Evolutionary conservation across 148 eudicot genomes (phyloP).

Genomic region (Fallopia convolvulus): DNA sequence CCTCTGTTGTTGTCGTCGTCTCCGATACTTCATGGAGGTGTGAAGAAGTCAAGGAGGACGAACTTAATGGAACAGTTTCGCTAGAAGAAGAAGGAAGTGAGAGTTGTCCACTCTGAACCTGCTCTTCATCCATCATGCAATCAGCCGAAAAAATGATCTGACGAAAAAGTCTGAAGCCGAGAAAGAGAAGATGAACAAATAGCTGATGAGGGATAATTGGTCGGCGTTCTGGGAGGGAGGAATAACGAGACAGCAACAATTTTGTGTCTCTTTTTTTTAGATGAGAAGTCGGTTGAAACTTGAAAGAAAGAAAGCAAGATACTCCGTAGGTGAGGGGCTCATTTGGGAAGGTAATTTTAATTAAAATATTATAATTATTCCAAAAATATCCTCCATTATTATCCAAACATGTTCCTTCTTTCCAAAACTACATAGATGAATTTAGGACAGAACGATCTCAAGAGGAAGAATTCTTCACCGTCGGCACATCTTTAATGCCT

Average conservation of each 20-base stretch:
- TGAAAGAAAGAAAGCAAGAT: too few relatives aligned
- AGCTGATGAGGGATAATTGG: neutral
- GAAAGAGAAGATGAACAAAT: neutral
- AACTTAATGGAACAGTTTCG: constrained; percentile 10
- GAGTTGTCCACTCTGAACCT: neutral
- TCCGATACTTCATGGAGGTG: constrained; percentile 13
- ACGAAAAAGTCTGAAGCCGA: neutral
- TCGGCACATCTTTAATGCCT: too few relatives aligned
- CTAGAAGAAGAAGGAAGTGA: neutral
- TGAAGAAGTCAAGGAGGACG: constrained; percentile 17
- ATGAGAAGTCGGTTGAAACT: neutral
- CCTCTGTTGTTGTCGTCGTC: constrained; percentile 20
- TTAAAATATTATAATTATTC: too few relatives aligned
- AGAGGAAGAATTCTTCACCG: too few relatives aligned
- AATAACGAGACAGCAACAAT: neutral
- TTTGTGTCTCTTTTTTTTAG: too few relatives aligned
- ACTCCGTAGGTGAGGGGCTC: too few relatives aligned
- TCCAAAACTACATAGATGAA: too few relatives aligned
- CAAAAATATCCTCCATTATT: too few relatives aligned
- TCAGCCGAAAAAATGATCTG: neutral
- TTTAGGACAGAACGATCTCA: too few relatives aligned
- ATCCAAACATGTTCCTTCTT: too few relatives aligned
- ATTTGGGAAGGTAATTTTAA: too few relatives aligned
- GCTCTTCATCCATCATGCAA: neutral
- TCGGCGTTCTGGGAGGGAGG: neutral